Evolutionary conservation across 345 rosid species (phyloP).

Genomic region (Moringa oleifera): DNA sequence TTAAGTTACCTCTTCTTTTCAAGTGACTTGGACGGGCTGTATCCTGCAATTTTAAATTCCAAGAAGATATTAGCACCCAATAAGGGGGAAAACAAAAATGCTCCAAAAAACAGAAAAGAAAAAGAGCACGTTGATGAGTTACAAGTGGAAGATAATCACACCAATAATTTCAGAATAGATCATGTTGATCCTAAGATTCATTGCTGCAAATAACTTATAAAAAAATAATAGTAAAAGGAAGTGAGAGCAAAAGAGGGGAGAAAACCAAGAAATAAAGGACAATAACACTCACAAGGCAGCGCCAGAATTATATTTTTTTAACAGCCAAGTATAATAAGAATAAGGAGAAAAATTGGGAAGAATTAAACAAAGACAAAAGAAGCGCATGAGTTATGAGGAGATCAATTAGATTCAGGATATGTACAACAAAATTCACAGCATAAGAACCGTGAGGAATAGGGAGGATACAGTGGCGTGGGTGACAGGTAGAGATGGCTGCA

Average conservation of each 20-base stretch:
- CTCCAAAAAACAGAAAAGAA: conserved; percentile 2
- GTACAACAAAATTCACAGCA: no score
- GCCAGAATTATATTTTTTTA: not conserved
- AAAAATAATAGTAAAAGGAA: conserved; percentile 7
- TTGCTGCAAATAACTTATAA: no score
- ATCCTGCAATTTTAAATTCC: conserved; percentile 46
- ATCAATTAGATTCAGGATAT: no score
- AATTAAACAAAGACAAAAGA: not conserved
- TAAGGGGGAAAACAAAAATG: conserved; percentile 9
- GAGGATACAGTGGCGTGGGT: no score
- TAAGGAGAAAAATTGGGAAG: not conserved
- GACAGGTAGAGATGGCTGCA: no score
- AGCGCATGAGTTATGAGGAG: not conserved
- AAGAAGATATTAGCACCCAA: conserved; percentile 14
- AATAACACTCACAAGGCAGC: no score
- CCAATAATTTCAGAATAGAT: no score
- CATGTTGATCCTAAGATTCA: no score
- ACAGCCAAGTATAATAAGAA: not conserved
- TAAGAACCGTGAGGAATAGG: no score
- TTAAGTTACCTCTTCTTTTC: conserved; percentile 52
- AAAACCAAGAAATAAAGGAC: not conserved
- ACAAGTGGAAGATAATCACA: no score
- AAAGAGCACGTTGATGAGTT: no score
- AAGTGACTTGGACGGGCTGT: conserved; percentile 48
- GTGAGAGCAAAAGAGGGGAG: conserved; percentile 13